Evolutionary conservation across 2,329 filamentous ascomycete genomes (phyloP), one percentile per base, ranked within the genome.

Genomic region (Pestalotiopsis sp.): DNA sequence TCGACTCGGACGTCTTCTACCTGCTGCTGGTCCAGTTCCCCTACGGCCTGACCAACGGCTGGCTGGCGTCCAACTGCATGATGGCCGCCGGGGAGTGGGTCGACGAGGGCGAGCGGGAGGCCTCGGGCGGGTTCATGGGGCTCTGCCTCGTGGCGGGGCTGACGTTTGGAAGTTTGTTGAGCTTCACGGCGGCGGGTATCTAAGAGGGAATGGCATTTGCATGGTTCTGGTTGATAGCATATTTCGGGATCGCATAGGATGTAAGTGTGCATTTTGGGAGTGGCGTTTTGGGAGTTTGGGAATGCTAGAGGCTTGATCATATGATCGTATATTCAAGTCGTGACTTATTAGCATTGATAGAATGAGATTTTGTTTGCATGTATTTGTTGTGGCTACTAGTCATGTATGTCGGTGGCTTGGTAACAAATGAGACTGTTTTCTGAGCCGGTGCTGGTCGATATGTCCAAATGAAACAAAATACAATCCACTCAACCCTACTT

Each of bases 41-140:
- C 0, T 98, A 97, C 76, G 96, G 96, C 1, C 76, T 94, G 49
- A 92, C 90, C 11, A 98, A 95, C 77, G 96, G 96, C 1, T 98
- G 92, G 86, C 80, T 99, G 14, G 92, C 93, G 38, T 93, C 92
- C 68, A 92, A 88, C 73, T 94, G 92, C 79, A 98, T 99, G 95
- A 97, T 98, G 89, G 92, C 92, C 1, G 92, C 94, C 0, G 89
- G 88, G 0, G 90, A 93, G 73, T 95, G 91, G 88, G 95, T 98
- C 1, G 91, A 91, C 3, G 88, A 91, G 1, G 90, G 91, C 11
- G 95, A 99, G 83, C 86, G 92, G 41, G 94, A 97, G 82, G 95
- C 94, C 5, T 91, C 94, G 0, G 96, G 95, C 61, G 94, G 92
- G 1, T 98, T 98, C 79, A 98, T 99, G 96, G 92, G 93, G 3